Evolutionary conservation across 2,329 filamentous ascomycete genomes (phyloP).

Genomic region (Keithomyces neogunnii): DNA sequence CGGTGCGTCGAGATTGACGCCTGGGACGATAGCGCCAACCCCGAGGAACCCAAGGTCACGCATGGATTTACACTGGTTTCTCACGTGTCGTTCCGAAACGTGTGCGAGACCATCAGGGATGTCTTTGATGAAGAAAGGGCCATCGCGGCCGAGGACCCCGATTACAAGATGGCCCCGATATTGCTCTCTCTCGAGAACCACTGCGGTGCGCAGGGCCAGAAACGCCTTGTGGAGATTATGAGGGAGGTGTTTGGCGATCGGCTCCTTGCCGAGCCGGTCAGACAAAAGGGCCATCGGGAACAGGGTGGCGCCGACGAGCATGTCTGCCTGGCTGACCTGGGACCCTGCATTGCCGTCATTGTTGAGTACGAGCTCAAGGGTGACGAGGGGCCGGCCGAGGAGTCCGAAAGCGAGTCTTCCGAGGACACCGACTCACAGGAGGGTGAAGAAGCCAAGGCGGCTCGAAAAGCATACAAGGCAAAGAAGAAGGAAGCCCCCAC

Average conservation of each 20-base stretch:
- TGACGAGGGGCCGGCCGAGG: conserved; percentile 12
- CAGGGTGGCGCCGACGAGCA: conserved; percentile 43
- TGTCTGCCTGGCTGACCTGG: conserved; percentile 50
- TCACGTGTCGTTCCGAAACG: conserved; percentile 53
- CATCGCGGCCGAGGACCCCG: conserved; percentile 25
- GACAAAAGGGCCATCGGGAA: conserved; percentile 46
- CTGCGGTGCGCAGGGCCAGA: conserved; percentile 50
- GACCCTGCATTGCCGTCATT: conserved; percentile 56
- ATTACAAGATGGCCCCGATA: conserved; percentile 44
- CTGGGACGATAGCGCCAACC: conserved; percentile 56
- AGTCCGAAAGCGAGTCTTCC: conserved; percentile 23
- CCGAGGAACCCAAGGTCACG: conserved; percentile 59
- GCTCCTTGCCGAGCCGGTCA: conserved; percentile 48
- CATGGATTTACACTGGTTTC: conserved; percentile 63
- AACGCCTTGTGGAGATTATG: conserved; percentile 57
- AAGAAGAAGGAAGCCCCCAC: conserved; percentile 44
- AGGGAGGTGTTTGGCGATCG: conserved; percentile 52
- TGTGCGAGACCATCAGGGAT: conserved; percentile 58
- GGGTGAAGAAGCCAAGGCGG: conserved; percentile 35
- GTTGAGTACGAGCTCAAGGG: conserved; percentile 58
- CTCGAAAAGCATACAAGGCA: conserved; percentile 43
- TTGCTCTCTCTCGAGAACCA: conserved; percentile 62
- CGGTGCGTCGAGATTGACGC: conserved; percentile 68
- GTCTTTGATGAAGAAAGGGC: conserved; percentile 50
- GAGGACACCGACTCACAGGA: conserved; percentile 25